Base-by-base conservation (phyloP, 306 rosid species). In the Corylus avellana region DNA sequence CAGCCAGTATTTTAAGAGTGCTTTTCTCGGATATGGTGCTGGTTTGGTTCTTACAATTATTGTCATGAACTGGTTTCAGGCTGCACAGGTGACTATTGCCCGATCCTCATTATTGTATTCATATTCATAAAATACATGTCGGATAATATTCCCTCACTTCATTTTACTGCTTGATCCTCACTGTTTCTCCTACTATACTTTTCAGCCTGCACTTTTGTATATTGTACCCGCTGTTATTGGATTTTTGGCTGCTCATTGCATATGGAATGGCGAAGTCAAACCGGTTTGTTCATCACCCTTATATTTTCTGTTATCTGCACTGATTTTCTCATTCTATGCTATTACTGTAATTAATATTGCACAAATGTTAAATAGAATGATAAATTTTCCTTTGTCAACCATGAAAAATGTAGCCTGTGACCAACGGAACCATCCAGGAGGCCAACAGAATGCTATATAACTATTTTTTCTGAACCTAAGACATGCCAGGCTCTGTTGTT, bases 41-140 rank as follows among this genome's bases (percentile, higher is more conserved):
- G 99, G 99, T 69, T 20, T 96, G 90, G 91, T 86, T 77, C 98
- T 96, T 53, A 96, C 99, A 59, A 96, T 96, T 74, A 57, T 93
- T 62, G 98, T 96, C 69, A 96, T 96, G 98, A 96, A 96, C 88
- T 96, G 99, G 99, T 96, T 91, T 90, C 98, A 93, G 86, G 98
- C 99, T 68, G 99, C 99, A 12, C 99, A 96, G 99, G 99, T 90
- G 84, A 92, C 79, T 71, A 70, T 66, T 79, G 50, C 58, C 48
- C 85, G 74, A 76, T 59, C 66, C 32, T 81, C 74, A 69, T 71
- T 73, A 70, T 25, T 64, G 48, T 72, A 72, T 69, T 77, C 12
- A 4, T 6, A n/a, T 78, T 62, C 8, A 20, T 72, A 12, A 27
- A 10, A 73, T 79, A 16, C 56, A 62, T 82, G 58, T 44, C 9